Evolutionary conservation across 148 eudicot species (phyloP).

Genomic region (Rhododendron mucronatum): DNA sequence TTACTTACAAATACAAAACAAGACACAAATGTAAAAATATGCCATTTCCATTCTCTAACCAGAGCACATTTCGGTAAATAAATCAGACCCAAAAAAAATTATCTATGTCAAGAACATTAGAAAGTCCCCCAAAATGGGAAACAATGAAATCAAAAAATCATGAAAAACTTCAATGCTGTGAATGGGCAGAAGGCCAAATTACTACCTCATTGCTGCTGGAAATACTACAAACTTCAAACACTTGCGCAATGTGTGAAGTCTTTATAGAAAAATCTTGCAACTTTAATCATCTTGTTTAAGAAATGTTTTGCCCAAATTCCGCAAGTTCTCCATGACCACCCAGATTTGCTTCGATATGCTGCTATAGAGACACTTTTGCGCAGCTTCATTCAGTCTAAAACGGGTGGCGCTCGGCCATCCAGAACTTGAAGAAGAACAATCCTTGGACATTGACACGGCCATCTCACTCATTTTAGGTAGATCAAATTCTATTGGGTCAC

Average conservation of each 20-base stretch:
- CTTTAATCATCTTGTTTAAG: conserved; percentile 8
- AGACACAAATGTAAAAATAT: not conserved
- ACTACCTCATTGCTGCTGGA: conserved; percentile 1
- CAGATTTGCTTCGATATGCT: conserved; percentile 69
- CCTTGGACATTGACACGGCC: conserved; percentile 42
- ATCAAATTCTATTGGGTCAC: conserved; percentile 80
- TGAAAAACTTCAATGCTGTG: not conserved
- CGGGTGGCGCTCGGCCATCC: conserved; percentile 55
- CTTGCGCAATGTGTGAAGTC: not conserved
- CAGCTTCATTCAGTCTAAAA: conserved; percentile 62
- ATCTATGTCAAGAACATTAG: not conserved
- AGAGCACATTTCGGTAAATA: not conserved
- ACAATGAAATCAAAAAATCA: not conserved
- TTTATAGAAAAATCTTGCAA: not conserved
- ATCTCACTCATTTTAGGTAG: conserved; percentile 56
- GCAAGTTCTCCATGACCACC: conserved; percentile 60
- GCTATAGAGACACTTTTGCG: conserved; percentile 68
- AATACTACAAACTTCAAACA: not conserved
- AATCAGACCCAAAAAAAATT: not conserved
- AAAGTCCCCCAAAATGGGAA: not conserved
- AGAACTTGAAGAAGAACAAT: conserved; percentile 27
- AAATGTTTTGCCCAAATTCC: conserved; percentile 35
- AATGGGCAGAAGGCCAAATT: not conserved
- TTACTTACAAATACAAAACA: not conserved
- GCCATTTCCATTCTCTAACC: not conserved